Evolutionary conservation across 2,329 filamentous ascomycete species (phyloP), one percentile per base, ranked within the genome.

Genomic region (Aureobasidium sp.): DNA sequence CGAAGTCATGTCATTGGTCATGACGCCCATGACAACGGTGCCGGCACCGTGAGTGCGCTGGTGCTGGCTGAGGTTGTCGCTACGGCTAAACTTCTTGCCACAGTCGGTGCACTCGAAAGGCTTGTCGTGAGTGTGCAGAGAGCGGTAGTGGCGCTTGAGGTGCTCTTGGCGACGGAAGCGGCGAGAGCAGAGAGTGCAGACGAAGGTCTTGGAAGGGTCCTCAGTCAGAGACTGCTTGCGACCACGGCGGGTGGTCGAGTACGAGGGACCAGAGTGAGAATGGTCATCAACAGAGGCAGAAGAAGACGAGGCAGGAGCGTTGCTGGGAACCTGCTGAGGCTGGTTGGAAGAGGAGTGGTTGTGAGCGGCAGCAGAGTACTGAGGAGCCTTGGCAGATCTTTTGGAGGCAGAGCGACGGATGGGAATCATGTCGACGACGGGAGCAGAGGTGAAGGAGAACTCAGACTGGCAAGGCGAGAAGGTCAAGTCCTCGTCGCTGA

Each of bases 161-260:
- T 99, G 94, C 77, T 99, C 94, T 77, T 99, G 94, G 65, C 94
- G 90, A 65, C 94, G 89, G 88, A 99, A 99, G 64, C 94, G 90
- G 66, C 94, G 91, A 71, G 91, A 93, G 86, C 94, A 99, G 27
- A 97, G 84, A 62, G 92, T 91, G 79, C 94, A 99, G 64, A 96
- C 90, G 66, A 97, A 99, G 0, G 92, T 97, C 86, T 99, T 99
- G 71, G 91, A 95, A 1, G 94, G 94, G 71, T 99, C 94, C 72
- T 97, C 94, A 5, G 94, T 97, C 69, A 97, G 78, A 1, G 94
- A 97, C 79, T 99, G 94, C 86, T 99, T 99, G 76, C 94, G 92
- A 63, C 94, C 94, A 63, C 94, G 92, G 66, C 94, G 92, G 77
- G 90, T 96, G 68, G 89, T 84, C 10, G 88, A 88, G 63, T 74